Base-by-base conservation (phyloP, 23 red algal genomes). In the Pyropia haitanensis region DNA sequence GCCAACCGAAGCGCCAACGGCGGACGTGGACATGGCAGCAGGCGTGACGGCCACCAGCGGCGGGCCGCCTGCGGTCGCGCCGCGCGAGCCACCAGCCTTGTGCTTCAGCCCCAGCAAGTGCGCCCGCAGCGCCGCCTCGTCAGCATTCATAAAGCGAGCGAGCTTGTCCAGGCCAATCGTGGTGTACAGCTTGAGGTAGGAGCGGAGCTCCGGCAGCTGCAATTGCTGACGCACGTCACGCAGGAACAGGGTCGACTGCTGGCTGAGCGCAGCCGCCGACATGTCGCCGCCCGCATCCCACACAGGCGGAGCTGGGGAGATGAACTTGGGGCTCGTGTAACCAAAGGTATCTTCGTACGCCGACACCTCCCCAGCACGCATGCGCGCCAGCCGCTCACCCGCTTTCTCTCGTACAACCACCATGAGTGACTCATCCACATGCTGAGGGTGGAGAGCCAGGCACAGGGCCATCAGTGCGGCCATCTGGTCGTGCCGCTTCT, bases 401-500 rank as follows among this genome's bases (percentile, higher is more conserved):
- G 71, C 70, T 30, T 91, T 98, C 18, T 98, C 94, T 51, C 87
- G 39, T 23, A 98, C 62, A 69, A 89, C 46, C 2, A 50, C 58
- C 53, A 85, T 87, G 69, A 80, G 71, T 16, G 85, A 91, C 57
- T 98, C 94, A 49, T 98, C 94, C 24, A 91, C 73, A 31, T 90
- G 74, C 60, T 85, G 73, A 2, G 78, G 82, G 60, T 77, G 59
- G 49, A 98, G 55, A 0, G 81, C 76, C 15, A 90, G 57, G 55
- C 77, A 87, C 2, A 98, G 34, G 18, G 85, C 78, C 7, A 98
- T 44, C 25, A 98, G 46, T 14, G 94, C 79, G 53, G 91, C 60
- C 94, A 98, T 98, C 68, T 98, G 94, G 70, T 98, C 94, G 39
- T 79, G 70, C 18, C 94, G 72, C 61, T 98, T 98, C 67, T 98